Base-by-base conservation (phyloP, 176 grass and related monocot species). In the Dendrocalamus sinicus region DNA sequence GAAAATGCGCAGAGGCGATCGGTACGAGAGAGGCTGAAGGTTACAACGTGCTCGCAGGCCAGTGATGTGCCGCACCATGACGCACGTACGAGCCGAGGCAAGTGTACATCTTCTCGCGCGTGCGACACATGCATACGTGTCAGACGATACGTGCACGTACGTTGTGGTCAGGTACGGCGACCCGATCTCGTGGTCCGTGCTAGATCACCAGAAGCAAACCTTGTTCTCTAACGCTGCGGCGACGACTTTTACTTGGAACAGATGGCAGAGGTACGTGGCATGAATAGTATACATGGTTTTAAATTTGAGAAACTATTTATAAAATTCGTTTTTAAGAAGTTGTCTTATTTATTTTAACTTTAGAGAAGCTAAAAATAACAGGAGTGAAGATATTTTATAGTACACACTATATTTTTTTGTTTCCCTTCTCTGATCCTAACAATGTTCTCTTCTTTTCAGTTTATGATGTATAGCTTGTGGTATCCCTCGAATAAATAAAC, bases 191-290 rank as follows among this genome's bases (percentile, higher is more conserved):
- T 26, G 23, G 11, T 1, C 11, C 40, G 43, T n/a, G 69, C 10
- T 47, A 8, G 10, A 47, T 39, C 37, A 39, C 4, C 4, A 39
- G 37, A 35, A 4, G 32, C 32, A 35, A 3, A 35, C 32, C 32
- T 35, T 35, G 32, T 35, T 35, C 32, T 35, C 32, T 35, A 0
- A 35, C 3, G 32, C 32, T 35, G 32, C 32, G 32, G 32, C 32
- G 32, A 35, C 0, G 32, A 35, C 32, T 35, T 32, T 32, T 35
- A 4, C 32, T 35, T 35, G 32, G 3, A 35, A 32, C 32, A 2
- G 32, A 32, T 0, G 0, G 3, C 0, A 35, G 32, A 4, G 32
- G 4, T 35, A 35, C 0, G 3, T 0, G 3, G 0, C 0, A 2
- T 35, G 3, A 3, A 4, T 39, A 2, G 37, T 5, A 0, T 5